These are phyloP conservation scores for Tubosaeta sp. DNA, from an alignment of 768 basidiomycete species.

Conservation along the genomic window DNA sequence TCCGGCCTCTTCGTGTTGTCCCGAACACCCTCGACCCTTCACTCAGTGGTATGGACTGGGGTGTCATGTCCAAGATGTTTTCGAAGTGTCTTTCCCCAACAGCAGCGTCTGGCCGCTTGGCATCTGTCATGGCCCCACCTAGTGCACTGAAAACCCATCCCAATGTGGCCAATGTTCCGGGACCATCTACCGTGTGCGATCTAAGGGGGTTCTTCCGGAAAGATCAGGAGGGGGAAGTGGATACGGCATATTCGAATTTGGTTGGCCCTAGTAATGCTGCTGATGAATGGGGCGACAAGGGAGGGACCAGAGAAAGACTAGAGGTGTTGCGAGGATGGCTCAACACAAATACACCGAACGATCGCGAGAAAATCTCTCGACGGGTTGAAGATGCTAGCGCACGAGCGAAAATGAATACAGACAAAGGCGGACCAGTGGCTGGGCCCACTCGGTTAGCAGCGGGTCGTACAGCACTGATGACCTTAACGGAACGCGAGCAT, in stretches of 20 bases:
- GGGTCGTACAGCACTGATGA: background rate
- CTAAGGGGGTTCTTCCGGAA: background rate
- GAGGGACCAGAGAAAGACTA: conserved; percentile 41
- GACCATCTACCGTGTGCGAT: conserved; percentile 13
- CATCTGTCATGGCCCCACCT: conserved; percentile 21
- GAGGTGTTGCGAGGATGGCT: conserved; percentile 44
- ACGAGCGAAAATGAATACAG: background rate
- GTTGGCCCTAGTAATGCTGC: conserved; percentile 53
- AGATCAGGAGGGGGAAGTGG: conserved; percentile 31
- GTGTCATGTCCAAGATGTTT: conserved; percentile 67
- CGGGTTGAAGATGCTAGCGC: conserved; percentile 7
- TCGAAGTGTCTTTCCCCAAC: conserved; percentile 42
- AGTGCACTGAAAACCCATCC: conserved; percentile 17
- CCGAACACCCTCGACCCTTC: conserved; percentile 70
- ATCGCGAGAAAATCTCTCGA: conserved; percentile 34
- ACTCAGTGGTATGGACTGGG: conserved; percentile 64
- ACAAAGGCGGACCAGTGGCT: background rate
- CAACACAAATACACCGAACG: conserved; percentile 29
- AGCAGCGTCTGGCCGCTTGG: conserved; percentile 4
- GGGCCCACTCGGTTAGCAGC: background rate
- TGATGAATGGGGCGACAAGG: conserved; percentile 52
- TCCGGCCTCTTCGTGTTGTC: conserved; percentile 69
- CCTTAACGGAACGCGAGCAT: conserved; percentile 9
- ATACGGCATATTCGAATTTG: conserved; percentile 61
- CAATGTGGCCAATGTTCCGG: conserved; percentile 16